Conservation (phyloP, 345 rosid species). For the Erysimum cheiranthoides region DNA sequence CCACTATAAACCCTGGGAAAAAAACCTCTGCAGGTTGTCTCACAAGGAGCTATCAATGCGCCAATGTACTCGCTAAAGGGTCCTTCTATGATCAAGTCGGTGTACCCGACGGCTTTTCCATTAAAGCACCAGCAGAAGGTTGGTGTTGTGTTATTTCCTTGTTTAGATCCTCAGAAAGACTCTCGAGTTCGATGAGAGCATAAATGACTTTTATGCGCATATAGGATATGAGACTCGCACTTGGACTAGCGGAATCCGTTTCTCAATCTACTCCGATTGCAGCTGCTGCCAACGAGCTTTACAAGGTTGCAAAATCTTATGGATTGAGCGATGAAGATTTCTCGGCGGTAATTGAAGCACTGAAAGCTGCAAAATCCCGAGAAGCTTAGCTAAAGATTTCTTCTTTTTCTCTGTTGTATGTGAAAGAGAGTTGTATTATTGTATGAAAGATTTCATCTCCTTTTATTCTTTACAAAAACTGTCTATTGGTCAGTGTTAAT, state of each 20-base stretch:
- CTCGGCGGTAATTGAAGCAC: constrained; percentile 89
- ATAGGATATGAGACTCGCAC: constrained; percentile 90
- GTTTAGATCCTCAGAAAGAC: constrained; percentile 26
- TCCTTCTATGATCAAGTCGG: constrained; percentile 79
- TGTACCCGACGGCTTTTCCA: constrained; percentile 87
- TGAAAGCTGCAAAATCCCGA: constrained; percentile 57
- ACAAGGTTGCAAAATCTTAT: constrained; percentile 80
- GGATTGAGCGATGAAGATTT: constrained; percentile 88
- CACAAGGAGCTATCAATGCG: constrained; percentile 89
- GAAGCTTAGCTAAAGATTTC: constrained; percentile 12
- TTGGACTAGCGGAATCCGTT: constrained; percentile 89
- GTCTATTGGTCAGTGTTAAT: constrained; percentile 16
- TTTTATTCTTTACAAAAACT: constrained; percentile 18
- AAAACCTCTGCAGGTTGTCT: constrained; percentile 63
- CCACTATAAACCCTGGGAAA: not conserved
- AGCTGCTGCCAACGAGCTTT: constrained; percentile 88
- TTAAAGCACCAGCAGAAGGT: constrained; percentile 98
- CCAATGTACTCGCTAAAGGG: constrained; percentile 94
- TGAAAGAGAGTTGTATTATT: not conserved
- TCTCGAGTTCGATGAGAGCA: constrained; percentile 1
- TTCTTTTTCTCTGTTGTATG: not conserved
- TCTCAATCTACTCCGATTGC: constrained; percentile 88
- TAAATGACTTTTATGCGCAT: not conserved
- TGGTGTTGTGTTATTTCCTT: constrained; percentile 28
- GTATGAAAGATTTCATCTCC: constrained; percentile 29